Percentiles rank a stretch among this genome's conserved stretches.
phyloP scores from a whole-genome alignment of 2,329 filamentous ascomycete species.

The Aureobasidium sp. region DNA sequence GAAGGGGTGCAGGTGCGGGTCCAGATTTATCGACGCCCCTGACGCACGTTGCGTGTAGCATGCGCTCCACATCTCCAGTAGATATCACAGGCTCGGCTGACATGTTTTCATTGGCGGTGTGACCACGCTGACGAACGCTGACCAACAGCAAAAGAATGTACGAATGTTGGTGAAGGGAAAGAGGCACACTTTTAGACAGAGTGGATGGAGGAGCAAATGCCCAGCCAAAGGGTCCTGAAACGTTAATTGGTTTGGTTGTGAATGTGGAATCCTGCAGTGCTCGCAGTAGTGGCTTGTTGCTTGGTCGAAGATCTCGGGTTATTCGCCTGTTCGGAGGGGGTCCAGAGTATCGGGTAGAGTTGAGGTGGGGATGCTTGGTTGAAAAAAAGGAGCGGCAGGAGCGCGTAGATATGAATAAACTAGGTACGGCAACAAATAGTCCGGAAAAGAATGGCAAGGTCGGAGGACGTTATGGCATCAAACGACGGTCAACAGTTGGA shows the following conservation, averaged over 20 bases:
- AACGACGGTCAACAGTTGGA: constrained; percentile 11
- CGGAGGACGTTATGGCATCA: constrained; percentile 9
- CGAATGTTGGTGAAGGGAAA: background rate
- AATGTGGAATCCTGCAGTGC: constrained; percentile 2
- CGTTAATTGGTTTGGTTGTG: background rate
- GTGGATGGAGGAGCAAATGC: background rate
- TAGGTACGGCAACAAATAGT: background rate
- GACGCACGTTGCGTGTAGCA: constrained; percentile 10
- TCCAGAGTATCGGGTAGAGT: background rate
- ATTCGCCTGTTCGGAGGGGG: background rate
- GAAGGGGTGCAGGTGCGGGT: constrained; percentile 10
- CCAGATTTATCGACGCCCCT: background rate
- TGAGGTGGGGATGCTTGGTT: background rate
- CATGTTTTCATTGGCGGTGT: constrained; percentile 8
- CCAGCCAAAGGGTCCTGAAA: constrained; percentile 6
- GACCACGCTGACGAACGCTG: constrained; percentile 7
- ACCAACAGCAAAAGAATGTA: background rate
- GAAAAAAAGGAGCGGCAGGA: constrained; percentile 1
- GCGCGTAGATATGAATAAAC: constrained; percentile 4
- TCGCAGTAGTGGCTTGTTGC: constrained; percentile 3
- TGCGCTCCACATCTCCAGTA: constrained; percentile 7
- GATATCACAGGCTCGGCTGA: constrained; percentile 7
- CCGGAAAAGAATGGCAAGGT: constrained; percentile 8
- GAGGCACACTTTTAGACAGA: background rate
- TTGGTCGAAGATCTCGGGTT: background rate